Evolutionary conservation across 768 basidiomycete species (phyloP), one percentile per base, ranked within the genome.

Genomic region (Russula olivacea): DNA sequence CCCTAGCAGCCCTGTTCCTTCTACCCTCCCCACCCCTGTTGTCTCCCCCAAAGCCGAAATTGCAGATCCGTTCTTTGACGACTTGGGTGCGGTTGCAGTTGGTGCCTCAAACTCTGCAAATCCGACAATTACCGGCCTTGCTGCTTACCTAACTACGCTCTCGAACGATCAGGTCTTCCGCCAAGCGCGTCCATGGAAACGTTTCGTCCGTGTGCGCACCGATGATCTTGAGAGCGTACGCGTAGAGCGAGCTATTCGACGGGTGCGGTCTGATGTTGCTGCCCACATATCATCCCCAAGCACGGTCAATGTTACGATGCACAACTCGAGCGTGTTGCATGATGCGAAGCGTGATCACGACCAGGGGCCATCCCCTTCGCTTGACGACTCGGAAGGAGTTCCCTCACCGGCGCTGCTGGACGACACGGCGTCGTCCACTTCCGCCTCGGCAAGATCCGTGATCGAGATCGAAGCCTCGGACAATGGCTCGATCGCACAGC

Each of bases 171-270:
- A 80, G 4, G 71, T 76, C 4, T 72, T 94, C 47, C 84, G 89
- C 40, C 80, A 81, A 59, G 77, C 84, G 21, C 81, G 85, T 49
- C 77, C 83, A 2, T 96, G 93, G 93, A 89, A 87, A 70, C 83
- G 87, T 17, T 96, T 96, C 69, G 88, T 94, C 59, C 79, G 85
- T 51, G 90, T 93, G 9, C 81, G 93, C 60, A 88, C 85, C 3
- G 93, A 95, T 70, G 93, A 96, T 73, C 74, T 95, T 55, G 87
- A 94, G 76, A 93, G 91, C 68, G 86, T 87, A 7, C 84, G 92
- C 49, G 85, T 89, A 45, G 91, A 94, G 76, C 81, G 91, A 66
- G 88, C 92, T 4, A 89, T 94, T 75, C 92, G 93, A 76, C 85
- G 90, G 32, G 89, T 91, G 21, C 79, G 91, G 59, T 91, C 89